Base-by-base conservation (phyloP, 2,329 filamentous ascomycete species). In the Hypoxylon sp. region DNA sequence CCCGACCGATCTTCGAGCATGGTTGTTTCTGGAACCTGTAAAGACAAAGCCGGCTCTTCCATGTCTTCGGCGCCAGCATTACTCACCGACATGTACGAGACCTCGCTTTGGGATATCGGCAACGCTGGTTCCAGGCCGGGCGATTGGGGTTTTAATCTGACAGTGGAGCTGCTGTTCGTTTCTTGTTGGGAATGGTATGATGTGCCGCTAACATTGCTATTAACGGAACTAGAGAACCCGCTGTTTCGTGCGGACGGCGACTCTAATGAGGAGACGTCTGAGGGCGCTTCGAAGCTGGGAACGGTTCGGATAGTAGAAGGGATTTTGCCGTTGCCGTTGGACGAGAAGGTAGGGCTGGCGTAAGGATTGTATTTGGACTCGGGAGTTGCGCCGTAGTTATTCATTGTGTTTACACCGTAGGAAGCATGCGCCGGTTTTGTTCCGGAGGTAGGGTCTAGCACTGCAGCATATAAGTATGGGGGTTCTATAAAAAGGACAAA, bases 271-370 rank as follows among this genome's bases (percentile, higher is more conserved):
- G 79, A 79, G 11, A 71, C 75, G 60, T 82, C 79, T 25, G 80
- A 80, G 43, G 76, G 73, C 32, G 78, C 81, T 74, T 88, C 86
- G 74, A 84, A 83, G 78, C 84, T 87, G 39, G 82, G 80, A 37
- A 89, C 86, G 58, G 85, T 83, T 67, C 87, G 85, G 66, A 89
- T 88, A 29, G 86, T 87, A 71, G 81, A 80, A 58, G 78, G 74
- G 67, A 77, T 79, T 56, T 78, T 76, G 61, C 72, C 72, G 45
- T 77, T 74, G 52, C 70, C 70, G 65, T 71, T 70, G 32, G 67
- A 50, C 1, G 63, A 67, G 41, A 64, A 61, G 27, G 34, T 55
- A 59, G 61, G 63, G 51, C 63, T 69, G 21, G 70, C 61, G 55
- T 65, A 70, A 41, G 68, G 64, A 57, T 63, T 74, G 65, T 70